Evolutionary conservation across 805 yeast genomes (phyloP).

Genomic region (Yarrowia hollandica): DNA sequence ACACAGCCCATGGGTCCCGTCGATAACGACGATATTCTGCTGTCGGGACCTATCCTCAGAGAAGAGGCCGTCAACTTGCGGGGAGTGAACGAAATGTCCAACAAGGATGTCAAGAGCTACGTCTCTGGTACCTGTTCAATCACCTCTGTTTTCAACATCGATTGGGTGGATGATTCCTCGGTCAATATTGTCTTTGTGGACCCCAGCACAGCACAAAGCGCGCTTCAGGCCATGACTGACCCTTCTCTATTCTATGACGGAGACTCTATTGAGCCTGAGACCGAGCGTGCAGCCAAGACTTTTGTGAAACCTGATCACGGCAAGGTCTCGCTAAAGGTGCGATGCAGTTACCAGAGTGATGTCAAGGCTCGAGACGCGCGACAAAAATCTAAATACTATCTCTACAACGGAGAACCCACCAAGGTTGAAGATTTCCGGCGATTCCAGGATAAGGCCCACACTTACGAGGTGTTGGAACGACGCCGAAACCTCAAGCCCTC

Average conservation of each 20-base stretch:
- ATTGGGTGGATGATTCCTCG: slow-evolving; percentile 23
- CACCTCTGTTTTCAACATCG: slow-evolving; percentile 12
- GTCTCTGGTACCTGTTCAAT: slow-evolving; percentile 12
- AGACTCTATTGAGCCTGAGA: slow-evolving; percentile 33
- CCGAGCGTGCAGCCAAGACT: slow-evolving; percentile 40
- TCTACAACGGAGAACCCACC: slow-evolving; percentile 71
- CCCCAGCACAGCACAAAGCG: slow-evolving; percentile 44
- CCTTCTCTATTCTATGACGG: slow-evolving; percentile 37
- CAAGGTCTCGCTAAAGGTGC: slow-evolving; percentile 42
- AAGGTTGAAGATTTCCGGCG: slow-evolving; percentile 35
- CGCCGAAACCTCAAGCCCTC: slow-evolving; percentile 23
- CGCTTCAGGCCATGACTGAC: slow-evolving; percentile 44
- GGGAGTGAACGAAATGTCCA: slow-evolving; percentile 27
- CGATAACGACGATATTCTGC: neutral
- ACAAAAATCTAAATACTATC: slow-evolving; percentile 61
- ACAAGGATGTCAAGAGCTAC: slow-evolving; percentile 22
- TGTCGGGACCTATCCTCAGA: neutral
- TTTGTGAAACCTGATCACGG: slow-evolving; percentile 43
- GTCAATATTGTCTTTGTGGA: slow-evolving; percentile 56
- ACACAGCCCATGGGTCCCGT: neutral
- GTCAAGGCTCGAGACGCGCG: slow-evolving; percentile 58
- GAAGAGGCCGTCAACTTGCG: slow-evolving; percentile 27
- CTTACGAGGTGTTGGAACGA: slow-evolving; percentile 27
- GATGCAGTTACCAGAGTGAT: slow-evolving; percentile 58
- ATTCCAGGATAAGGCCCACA: slow-evolving; percentile 16